These are phyloP conservation scores for Bromus sterilis DNA, from an alignment of 176 grass and related monocot species.

Conservation along the genomic window DNA sequence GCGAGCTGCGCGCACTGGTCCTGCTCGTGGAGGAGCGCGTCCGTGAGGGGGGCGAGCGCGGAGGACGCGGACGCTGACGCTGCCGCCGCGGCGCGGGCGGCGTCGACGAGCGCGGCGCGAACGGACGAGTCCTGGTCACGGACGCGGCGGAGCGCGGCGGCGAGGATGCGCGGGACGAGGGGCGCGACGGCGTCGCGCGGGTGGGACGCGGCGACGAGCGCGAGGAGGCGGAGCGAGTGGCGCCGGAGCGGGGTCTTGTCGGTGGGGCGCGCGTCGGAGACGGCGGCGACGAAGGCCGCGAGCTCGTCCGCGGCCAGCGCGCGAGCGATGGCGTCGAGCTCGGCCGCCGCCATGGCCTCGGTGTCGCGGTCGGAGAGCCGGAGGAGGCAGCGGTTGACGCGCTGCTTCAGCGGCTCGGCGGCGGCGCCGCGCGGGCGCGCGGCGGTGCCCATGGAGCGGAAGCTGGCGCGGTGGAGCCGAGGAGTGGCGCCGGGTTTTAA, in stretches of 20 bases:
- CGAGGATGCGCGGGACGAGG: constrained; percentile 77
- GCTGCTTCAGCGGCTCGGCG: constrained; percentile 58
- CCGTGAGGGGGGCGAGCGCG: constrained; percentile 53
- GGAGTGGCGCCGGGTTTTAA: constrained; percentile 5
- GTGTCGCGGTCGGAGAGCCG: constrained; percentile 92
- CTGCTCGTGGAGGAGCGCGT: constrained; percentile 95
- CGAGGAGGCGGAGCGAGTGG: constrained; percentile 73
- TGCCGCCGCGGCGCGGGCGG: constrained; percentile 59
- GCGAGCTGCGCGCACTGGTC: constrained; percentile 86
- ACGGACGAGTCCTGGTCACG: constrained; percentile 97
- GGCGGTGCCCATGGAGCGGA: constrained; percentile 34
- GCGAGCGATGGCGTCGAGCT: constrained; percentile 86
- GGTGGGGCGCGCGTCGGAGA: constrained; percentile 81
- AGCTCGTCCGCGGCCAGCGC: constrained; percentile 55
- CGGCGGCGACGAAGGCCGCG: constrained; percentile 68
- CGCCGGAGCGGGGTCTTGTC: constrained; percentile 92
- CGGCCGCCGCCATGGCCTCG: constrained; percentile 82
- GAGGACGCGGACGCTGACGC: constrained; percentile 24
- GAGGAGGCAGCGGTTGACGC: constrained; percentile 85
- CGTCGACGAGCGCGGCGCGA: constrained; percentile 74
- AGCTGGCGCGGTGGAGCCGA: background rate
- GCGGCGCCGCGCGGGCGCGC: background rate
- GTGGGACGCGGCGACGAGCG: constrained; percentile 57
- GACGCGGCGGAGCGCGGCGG: constrained; percentile 77
- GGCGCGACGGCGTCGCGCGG: constrained; percentile 53